Conservation (phyloP, 1,284 basidiomycete species). For the Phellinidium pouzarii region DNA sequence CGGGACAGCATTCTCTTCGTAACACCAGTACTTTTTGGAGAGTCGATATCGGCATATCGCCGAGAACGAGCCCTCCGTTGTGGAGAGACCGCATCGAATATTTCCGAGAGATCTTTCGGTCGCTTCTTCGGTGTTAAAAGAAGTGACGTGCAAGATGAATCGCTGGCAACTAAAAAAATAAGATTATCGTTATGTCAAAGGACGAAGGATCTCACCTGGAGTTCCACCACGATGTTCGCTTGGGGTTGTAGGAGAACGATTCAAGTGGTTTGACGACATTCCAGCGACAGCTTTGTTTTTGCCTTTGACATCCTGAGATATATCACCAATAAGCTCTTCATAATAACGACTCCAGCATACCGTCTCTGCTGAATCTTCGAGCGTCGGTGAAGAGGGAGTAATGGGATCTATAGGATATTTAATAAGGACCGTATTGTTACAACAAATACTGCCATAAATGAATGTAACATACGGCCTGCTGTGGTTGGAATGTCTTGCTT, state of each 20-base stretch:
- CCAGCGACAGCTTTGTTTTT: not conserved
- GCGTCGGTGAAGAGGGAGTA: not conserved
- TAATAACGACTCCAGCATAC: not conserved
- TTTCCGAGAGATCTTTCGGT: slow-evolving; percentile 29
- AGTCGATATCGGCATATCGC: slow-evolving; percentile 15
- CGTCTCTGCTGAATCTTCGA: not conserved
- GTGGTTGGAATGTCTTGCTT: not conserved
- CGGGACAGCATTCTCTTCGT: slow-evolving; percentile 42
- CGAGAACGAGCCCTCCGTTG: slow-evolving; percentile 8
- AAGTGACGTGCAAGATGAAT: slow-evolving; percentile 11
- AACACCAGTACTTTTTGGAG: slow-evolving; percentile 23
- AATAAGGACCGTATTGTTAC: not conserved
- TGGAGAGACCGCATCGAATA: slow-evolving; percentile 29
- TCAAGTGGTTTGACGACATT: not conserved
- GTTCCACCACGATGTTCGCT: not conserved
- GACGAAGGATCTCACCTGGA: slow-evolving; percentile 4
- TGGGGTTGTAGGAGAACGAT: not conserved
- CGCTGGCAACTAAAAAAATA: slow-evolving; percentile 19
- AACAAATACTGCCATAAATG: not conserved
- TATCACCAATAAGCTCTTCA: not conserved
- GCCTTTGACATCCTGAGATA: not conserved
- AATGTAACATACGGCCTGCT: not conserved
- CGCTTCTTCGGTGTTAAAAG: slow-evolving; percentile 23
- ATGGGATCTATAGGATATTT: not conserved
- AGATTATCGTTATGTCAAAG: slow-evolving; percentile 16